Base-by-base conservation (phyloP, 768 basidiomycete genomes). In the Dictyophora rubrovolvata region DNA sequence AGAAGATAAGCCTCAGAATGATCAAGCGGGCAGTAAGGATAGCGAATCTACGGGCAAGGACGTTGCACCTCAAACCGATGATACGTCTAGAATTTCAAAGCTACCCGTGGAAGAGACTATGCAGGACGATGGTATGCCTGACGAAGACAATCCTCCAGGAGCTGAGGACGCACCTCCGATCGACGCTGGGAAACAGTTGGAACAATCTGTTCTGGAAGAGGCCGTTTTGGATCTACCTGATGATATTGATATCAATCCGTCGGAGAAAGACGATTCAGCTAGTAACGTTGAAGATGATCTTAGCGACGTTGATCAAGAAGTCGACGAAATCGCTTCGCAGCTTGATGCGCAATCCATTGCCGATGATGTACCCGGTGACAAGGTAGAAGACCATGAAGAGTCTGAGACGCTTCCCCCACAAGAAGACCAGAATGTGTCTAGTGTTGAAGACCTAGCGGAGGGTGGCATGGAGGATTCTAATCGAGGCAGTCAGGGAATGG, bases 141-240 rank as follows among this genome's bases (percentile, higher is more conserved):
- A 75, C 37, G 75, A 77, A 5, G 70, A 73, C 9, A 64, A 70
- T 12, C 75, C 76, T 51, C 77, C 78, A 8, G 75, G 77, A 56
- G 74, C 73, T 1, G 77, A 76, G 50, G 88, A 85, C 12, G 80
- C 81, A 8, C 64, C 36, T 6, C 62, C 36, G 60, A 17, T 63
- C 62, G 65, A 65, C 8, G 60, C 61, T 12, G 70, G 71, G 18
- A 69, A 69, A 49, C 82, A 86, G 11, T 77, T 93, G 72, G 86
- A 94, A 59, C 82, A 92, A 18, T 76, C 83, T 60, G 71, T 92
- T 49, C 85, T 79, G 21, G 89, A 96, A 61, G 86, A 86, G 2
- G 79, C 95, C 54, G 85, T 83, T 5, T 78, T 98, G 48, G 88
- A 98, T 65, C 77, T 98, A 10, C 95, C 95, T 0, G 94, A 97